Conservation (phyloP, 257 asterid genomes). For the Fraxinus pennsylvanica region DNA sequence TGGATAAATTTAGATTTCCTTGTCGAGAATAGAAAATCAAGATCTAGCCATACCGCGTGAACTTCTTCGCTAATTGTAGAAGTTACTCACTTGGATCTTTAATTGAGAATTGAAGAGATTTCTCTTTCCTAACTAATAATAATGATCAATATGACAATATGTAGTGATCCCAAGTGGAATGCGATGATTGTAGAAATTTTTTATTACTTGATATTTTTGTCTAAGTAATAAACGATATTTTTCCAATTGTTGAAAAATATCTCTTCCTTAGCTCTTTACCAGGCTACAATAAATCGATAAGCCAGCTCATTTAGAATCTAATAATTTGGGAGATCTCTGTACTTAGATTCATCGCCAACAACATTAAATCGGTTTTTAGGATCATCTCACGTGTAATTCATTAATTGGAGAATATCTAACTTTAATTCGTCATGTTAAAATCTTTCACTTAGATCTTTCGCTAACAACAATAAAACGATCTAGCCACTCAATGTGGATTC, state of each 20-base stretch:
- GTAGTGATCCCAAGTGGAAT: constrained; percentile 19
- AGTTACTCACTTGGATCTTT: not conserved
- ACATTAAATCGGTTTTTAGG: no score
- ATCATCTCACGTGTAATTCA: no score
- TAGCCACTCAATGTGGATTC: not conserved
- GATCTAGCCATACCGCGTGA: not conserved
- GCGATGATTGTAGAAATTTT: not conserved
- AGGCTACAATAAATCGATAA: not conserved
- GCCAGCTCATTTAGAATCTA: not conserved
- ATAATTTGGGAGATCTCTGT: constrained; percentile 21
- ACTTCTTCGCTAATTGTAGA: no score
- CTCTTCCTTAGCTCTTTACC: not conserved
- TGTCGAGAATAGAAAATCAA: no score
- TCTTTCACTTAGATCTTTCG: constrained; percentile 3
- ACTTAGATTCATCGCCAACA: no score
- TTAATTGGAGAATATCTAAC: no score
- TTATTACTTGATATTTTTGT: no score
- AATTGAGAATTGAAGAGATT: no score
- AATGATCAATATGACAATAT: not conserved
- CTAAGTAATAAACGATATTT: no score
- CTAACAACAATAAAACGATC: not conserved
- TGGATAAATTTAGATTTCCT: no score
- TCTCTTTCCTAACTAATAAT: no score
- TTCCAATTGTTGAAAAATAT: not conserved
- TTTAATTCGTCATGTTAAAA: no score